These are phyloP conservation scores for Trichophyton benhamiae DNA, from an alignment of 2,329 filamentous ascomycete species.

Conservation along the genomic window DNA sequence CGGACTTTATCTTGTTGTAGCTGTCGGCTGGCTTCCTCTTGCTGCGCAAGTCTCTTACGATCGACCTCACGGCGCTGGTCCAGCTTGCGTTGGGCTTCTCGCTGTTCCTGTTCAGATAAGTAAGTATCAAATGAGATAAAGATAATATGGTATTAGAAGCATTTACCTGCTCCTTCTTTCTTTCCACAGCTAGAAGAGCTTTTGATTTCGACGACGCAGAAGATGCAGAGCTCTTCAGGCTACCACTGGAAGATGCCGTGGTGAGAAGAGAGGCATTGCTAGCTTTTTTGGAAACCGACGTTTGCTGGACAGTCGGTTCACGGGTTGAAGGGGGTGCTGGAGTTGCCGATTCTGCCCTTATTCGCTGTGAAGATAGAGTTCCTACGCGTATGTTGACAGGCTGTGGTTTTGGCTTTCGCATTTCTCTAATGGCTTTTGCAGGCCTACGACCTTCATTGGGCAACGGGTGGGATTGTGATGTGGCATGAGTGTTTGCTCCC, in stretches of 20 bases:
- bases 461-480: slow-evolving; percentile 20
- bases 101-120: slow-evolving; percentile 49
- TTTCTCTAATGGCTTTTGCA: slow-evolving; percentile 33
- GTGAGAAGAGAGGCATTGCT: slow-evolving; percentile 55
- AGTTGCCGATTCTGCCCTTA: slow-evolving; percentile 35
- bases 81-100: slow-evolving; percentile 62
- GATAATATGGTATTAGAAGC: slow-evolving; percentile 1
- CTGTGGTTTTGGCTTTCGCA: slow-evolving; percentile 35
- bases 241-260: slow-evolving; percentile 39
- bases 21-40: slow-evolving; percentile 50
- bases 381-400: slow-evolving; percentile 39
- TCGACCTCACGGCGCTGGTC: slow-evolving; percentile 74
- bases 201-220: slow-evolving; percentile 53
- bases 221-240: slow-evolving; percentile 54
- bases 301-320: slow-evolving; percentile 35
- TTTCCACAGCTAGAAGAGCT: slow-evolving; percentile 61
- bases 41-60: slow-evolving; percentile 53
- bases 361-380: slow-evolving; percentile 33
- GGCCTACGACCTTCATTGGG: slow-evolving; percentile 30
- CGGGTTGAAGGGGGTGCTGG: slow-evolving; percentile 43
- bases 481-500: slow-evolving; percentile 19
- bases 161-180: slow-evolving; percentile 60
- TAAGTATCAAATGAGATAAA: background rate
- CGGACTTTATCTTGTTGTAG: slow-evolving; percentile 48
- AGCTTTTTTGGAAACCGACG: slow-evolving; percentile 47